phyloP scores from a whole-genome alignment of 202 grass and related monocot genomes.

The Sporobolus alterniflorus region DNA sequence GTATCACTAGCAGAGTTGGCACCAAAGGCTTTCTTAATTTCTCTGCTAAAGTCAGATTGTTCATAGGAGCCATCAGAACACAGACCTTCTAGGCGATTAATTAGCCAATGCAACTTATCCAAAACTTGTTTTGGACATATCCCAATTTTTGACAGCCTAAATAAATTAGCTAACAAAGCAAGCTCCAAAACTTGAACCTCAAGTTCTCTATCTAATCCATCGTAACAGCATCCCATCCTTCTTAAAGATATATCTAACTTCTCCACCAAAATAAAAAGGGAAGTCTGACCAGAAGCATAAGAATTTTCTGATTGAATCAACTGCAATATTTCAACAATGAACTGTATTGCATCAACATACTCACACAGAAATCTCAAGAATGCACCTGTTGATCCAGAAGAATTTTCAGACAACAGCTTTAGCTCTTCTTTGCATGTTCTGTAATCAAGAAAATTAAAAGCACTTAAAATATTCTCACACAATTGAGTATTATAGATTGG shows the following conservation, averaged over 20 bases:
- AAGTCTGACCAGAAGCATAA: conserved; percentile 40
- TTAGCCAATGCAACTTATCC: conserved; percentile 52
- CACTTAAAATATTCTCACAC: conserved; percentile 15
- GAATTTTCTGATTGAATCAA: conserved; percentile 48
- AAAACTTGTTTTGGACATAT: conserved; percentile 43
- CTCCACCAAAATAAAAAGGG: conserved; percentile 62
- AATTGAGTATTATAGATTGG: conserved; percentile 4
- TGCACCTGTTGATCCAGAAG: conserved; percentile 47
- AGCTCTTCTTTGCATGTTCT: conserved; percentile 78
- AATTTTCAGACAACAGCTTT: conserved; percentile 59
- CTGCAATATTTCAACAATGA: conserved; percentile 60
- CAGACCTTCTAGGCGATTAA: conserved; percentile 59
- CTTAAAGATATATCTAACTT: conserved; percentile 65
- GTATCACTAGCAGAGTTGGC: neutral
- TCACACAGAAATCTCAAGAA: conserved; percentile 66
- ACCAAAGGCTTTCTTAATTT: conserved; percentile 60
- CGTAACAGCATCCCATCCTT: conserved; percentile 71
- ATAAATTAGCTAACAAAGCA: conserved; percentile 59
- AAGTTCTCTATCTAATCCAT: conserved; percentile 58
- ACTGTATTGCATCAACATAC: conserved; percentile 67
- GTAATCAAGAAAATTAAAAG: conserved; percentile 36
- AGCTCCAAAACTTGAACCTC: conserved; percentile 79
- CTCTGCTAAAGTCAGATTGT: conserved; percentile 70
- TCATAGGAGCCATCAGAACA: conserved; percentile 48
- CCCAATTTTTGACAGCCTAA: conserved; percentile 52